Base-by-base conservation (phyloP, 1,284 basidiomycete genomes). In the Tylopilus sp. region DNA sequence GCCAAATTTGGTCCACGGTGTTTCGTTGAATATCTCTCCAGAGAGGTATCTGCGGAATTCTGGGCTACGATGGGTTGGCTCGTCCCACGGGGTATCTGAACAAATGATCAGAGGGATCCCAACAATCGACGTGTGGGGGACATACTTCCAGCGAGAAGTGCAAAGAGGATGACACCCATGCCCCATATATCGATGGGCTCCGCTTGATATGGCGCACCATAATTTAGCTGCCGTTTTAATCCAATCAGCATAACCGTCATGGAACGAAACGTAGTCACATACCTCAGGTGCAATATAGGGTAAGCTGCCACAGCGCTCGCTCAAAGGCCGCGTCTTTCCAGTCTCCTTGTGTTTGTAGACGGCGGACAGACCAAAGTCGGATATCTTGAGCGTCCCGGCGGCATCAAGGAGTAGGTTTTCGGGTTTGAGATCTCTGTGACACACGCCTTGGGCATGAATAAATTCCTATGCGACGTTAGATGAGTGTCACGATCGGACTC, bases 161-260 rank as follows among this genome's bases (percentile, higher is more conserved):
- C 93, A 65, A 92, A 98, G 1, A 99, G 74, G 31, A 99, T 96
- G n/a, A 98, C 90, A 1, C 97, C 97, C 45, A 92, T 81, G 1
- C 92, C 93, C 96, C 96, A 99, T 3, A 92, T 84, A 66, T 99
- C 96, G 33, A 98, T 84, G 0, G 95, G 93, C 57, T 97, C 92
- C 4, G 93, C 96, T 23, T 82, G 72, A 69, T 98, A 99, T 0
- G 89, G 72, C 3, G 59, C 66, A n/a, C 75, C 67, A 19, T 64
- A 67, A 45, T 73, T 75, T 30, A 87, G 58, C 82, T 84, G 50
- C 16, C 25, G 41, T 51, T 12, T n/a, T n/a, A 28, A 42, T 48
- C 15, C 8, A 31, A 4, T 49, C 29, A 48, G 33, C 6, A 34
- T 2, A n/a, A 13, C 23, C 18, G n/a, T 36, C 42, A 13, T 29